Evolutionary conservation across 2,329 filamentous ascomycete species (phyloP), one percentile per base, ranked within the genome.

Genomic region (Apiospora pterosperma): DNA sequence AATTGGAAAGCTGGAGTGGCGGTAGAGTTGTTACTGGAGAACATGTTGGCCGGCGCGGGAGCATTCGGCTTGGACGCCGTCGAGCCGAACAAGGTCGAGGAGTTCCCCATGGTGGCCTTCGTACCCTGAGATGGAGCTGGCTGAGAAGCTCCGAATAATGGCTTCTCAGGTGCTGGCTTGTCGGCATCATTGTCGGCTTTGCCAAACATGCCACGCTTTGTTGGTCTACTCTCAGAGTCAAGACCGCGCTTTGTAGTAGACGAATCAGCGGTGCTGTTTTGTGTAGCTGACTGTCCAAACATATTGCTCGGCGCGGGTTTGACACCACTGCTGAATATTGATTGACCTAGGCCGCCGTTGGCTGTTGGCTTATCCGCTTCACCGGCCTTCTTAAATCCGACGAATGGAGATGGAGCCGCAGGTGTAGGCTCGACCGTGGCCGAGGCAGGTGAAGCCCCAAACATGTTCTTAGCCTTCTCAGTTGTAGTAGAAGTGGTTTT

Each of bases 41-140:
- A 75, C n/a, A 71, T 59, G 19, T 64, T 63, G 11, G 67, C 52
- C 48, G 69, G 44, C 4, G 69, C 59, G 23, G 71, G 38, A 10
- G 64, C 62, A 36, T 63, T 44, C 44, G 83, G 77, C 67, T 82
- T 81, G 71, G 83, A 79, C 19, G 77, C 77, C 62, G 79, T 80
- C 36, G 77, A 77, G 60, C 74, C 76, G 68, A 84, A 82, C 66
- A 77, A 64, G 23, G 75, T 36, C 16, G 59, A 41, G 8, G 65
- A 62, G 21, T 31, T 61, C 3, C 36, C 48, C 39, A 63, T 62
- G 36, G 14, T 41, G 25, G 59, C 70, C 62, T 65, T 69, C 5
- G 70, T 62, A 23, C 72, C 61, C 41, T 71, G 62, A 7, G 73
- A 69, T 52, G 76, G 74, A 34, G 78, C 77, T 31, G 64, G 42